Conservation (phyloP, 176 grass and related monocot species). For the Carex myosuroides region DNA sequence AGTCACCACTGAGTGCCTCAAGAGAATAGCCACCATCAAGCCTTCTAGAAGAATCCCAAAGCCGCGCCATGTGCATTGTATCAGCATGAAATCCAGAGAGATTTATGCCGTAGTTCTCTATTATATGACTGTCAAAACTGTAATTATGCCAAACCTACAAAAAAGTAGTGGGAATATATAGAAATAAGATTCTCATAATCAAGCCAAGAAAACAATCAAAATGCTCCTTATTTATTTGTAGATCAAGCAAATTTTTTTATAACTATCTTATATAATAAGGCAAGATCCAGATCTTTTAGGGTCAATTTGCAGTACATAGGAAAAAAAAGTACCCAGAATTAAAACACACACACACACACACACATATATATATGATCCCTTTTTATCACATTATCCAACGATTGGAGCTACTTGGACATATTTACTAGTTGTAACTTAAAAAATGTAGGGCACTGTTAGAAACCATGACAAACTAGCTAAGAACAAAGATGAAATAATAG, state of each 20-base stretch:
- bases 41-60: slow-evolving; percentile 83
- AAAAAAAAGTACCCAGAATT: not conserved
- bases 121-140: slow-evolving; percentile 83
- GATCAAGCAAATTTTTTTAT: slow-evolving; percentile 16
- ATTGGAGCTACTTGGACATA: not conserved
- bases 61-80: slow-evolving; percentile 94
- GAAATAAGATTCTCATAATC: not conserved
- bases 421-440: not conserved
- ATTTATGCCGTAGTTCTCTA: slow-evolving; percentile 81
- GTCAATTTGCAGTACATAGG: not conserved
- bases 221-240: slow-evolving; percentile 5
- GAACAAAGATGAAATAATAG: slow-evolving; percentile 17
- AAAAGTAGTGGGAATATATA: slow-evolving; percentile 14
- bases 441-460: not conserved
- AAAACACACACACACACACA: not conserved
- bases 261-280: slow-evolving; percentile 6
- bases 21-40: slow-evolving; percentile 84
- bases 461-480: slow-evolving; percentile 3
- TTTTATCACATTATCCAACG: not conserved
- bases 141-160: slow-evolving; percentile 98
- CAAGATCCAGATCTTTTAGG: not conserved
- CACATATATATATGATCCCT: not conserved
- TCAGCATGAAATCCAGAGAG: slow-evolving; percentile 81
- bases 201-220: slow-evolving; percentile 21
- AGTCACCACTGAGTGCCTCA: slow-evolving; percentile 74